phyloP scores from a whole-genome alignment of 176 grass and related monocot species.

The Alloteropsis semialata region DNA sequence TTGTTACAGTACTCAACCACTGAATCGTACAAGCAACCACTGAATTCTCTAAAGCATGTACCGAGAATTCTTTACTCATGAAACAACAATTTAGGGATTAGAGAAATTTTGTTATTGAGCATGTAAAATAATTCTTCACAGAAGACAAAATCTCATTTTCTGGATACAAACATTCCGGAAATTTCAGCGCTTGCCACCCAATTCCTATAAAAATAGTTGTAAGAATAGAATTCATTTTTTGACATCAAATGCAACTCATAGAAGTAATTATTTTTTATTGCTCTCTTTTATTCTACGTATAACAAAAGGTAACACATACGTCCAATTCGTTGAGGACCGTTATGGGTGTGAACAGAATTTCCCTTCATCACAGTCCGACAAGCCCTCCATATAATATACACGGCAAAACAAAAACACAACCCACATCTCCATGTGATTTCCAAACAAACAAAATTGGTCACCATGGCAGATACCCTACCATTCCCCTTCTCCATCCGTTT shows the following conservation, averaged over 20 bases:
- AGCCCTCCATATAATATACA: background rate
- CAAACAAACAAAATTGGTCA: background rate
- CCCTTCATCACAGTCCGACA: background rate
- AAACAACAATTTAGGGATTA: background rate
- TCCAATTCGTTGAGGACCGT: background rate
- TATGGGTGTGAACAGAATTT: background rate
- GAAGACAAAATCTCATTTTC: too few relatives aligned
- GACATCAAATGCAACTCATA: too few relatives aligned
- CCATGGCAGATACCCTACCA: background rate
- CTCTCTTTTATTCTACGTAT: background rate
- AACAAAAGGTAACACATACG: background rate
- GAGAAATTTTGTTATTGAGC: background rate
- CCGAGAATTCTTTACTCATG: too few relatives aligned
- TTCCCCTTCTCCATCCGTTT: background rate
- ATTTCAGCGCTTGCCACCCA: too few relatives aligned
- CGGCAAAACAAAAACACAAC: background rate
- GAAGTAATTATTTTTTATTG: too few relatives aligned
- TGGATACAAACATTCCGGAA: too few relatives aligned
- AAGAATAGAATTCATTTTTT: too few relatives aligned
- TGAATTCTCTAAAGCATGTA: too few relatives aligned
- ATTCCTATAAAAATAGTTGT: too few relatives aligned
- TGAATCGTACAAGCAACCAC: slow-evolving; percentile 1
- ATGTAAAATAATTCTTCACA: background rate
- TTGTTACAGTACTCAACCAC: background rate
- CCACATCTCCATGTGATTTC: background rate